Conservation (phyloP, 2,329 filamentous ascomycete species). For the Paecilomyces dactylethromorphus region DNA sequence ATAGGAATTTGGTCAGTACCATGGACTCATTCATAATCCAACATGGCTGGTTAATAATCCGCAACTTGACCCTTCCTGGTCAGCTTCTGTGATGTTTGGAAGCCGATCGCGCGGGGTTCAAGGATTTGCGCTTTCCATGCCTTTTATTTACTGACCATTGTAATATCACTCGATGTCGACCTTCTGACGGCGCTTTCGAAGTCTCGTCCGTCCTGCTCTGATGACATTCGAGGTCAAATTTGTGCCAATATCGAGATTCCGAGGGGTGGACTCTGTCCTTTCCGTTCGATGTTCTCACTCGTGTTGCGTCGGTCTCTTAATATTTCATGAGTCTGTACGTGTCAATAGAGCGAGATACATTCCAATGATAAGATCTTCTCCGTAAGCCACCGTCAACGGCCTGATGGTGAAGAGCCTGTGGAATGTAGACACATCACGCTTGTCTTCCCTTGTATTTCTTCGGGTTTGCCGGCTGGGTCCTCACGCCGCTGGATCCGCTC, state of each 20-base stretch:
- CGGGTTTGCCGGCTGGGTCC: background rate
- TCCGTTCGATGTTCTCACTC: constrained; percentile 28
- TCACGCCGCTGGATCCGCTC: background rate
- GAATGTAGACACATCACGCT: background rate
- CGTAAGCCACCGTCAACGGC: background rate
- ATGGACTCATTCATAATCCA: background rate
- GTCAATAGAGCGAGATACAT: constrained; percentile 42
- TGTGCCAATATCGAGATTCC: constrained; percentile 32
- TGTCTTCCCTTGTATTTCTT: background rate
- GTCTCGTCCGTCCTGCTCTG: constrained; percentile 34
- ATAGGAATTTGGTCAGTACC: background rate
- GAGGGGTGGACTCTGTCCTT: constrained; percentile 13
- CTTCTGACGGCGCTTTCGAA: constrained; percentile 35
- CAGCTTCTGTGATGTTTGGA: background rate
- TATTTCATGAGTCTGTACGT: constrained; percentile 30
- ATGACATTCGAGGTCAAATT: constrained; percentile 41
- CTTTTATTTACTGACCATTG: background rate
- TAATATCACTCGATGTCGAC: background rate
- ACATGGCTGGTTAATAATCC: background rate
- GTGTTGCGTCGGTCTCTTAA: constrained; percentile 36
- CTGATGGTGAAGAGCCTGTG: background rate
- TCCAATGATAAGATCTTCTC: background rate
- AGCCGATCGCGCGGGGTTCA: background rate
- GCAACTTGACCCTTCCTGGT: background rate
- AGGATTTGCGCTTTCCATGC: background rate